Conservation (phyloP, 2,329 filamentous ascomycete genomes). For the Colletotrichum sojae region DNA sequence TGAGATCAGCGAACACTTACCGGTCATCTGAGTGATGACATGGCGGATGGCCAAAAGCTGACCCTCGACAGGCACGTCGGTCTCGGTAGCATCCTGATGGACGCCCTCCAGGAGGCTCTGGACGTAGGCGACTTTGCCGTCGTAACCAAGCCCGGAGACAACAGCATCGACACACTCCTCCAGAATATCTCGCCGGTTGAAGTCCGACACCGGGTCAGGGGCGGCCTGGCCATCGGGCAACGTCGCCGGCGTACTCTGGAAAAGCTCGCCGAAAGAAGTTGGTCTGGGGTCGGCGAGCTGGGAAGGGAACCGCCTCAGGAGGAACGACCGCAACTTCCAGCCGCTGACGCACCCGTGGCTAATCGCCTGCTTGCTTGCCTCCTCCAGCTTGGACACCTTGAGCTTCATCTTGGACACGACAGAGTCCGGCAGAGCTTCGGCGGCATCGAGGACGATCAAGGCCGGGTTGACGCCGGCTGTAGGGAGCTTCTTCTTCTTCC, state of each 20-base stretch:
- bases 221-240: constrained; percentile 11
- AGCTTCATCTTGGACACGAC: constrained; percentile 50
- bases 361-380: constrained; percentile 52
- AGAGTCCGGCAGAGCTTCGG: constrained; percentile 46
- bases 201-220: constrained; percentile 32
- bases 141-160: constrained; percentile 49
- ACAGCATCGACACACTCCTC: constrained; percentile 50
- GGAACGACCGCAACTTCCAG: constrained; percentile 63
- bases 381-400: constrained; percentile 54
- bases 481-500: constrained; percentile 31
- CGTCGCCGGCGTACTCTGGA: constrained; percentile 10
- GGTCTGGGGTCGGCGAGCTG: constrained; percentile 51
- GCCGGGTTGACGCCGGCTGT: constrained; percentile 18
- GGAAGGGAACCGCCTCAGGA: constrained; percentile 54
- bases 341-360: constrained; percentile 54
- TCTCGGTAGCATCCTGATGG: constrained; percentile 7
- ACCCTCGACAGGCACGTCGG: constrained; percentile 43
- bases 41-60: constrained; percentile 61
- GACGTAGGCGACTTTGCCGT: constrained; percentile 56
- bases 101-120: constrained; percentile 50
- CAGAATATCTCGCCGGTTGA: constrained; percentile 44
- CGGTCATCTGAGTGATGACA: constrained; percentile 57
- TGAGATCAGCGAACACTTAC: constrained; percentile 45
- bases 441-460: constrained; percentile 43
- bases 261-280: constrained; percentile 49